Conservation (phyloP, 108 stramenopile species). For the Nannochloropsis granulata region DNA sequence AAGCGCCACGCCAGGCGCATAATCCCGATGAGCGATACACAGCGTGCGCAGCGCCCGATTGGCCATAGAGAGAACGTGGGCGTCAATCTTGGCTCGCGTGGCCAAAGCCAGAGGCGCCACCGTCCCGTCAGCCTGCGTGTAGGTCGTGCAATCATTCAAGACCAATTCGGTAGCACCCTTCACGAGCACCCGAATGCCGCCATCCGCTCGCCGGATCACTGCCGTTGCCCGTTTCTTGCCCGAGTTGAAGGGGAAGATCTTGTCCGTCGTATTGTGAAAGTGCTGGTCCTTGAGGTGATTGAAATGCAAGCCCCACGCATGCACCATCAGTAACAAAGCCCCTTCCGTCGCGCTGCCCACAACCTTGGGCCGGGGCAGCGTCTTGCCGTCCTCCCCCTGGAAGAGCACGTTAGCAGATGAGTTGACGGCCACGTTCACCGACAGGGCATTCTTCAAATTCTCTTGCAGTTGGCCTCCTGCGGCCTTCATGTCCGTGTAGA, state of each 20-base stretch:
- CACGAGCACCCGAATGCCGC: slow-evolving; percentile 24
- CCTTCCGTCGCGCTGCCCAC: slow-evolving; percentile 86
- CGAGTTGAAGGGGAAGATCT: slow-evolving; percentile 59
- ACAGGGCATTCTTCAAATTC: background rate
- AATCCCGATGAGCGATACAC: slow-evolving; percentile 31
- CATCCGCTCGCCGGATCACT: slow-evolving; percentile 7
- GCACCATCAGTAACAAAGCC: slow-evolving; percentile 50
- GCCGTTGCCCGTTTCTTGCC: slow-evolving; percentile 36
- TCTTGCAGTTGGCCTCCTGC: background rate
- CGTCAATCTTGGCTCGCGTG: slow-evolving; percentile 19
- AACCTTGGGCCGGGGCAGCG: slow-evolving; percentile 22
- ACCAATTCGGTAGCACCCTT: slow-evolving; percentile 38
- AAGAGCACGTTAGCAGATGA: slow-evolving; percentile 15
- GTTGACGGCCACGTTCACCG: slow-evolving; percentile 32
- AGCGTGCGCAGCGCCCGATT: slow-evolving; percentile 28
- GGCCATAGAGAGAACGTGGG: background rate
- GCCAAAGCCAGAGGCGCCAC: background rate
- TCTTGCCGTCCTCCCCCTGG: slow-evolving; percentile 9
- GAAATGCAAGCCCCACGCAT: slow-evolving; percentile 29
- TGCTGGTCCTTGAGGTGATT: background rate
- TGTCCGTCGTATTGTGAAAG: slow-evolving; percentile 18
- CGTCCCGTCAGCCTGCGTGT: background rate
- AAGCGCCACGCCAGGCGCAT: background rate
- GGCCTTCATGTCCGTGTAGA: background rate
- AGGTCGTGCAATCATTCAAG: slow-evolving; percentile 2